Evolutionary conservation across 2,329 filamentous ascomycete genomes (phyloP), one percentile per base, ranked within the genome.

Genomic region (Apiospora marii): DNA sequence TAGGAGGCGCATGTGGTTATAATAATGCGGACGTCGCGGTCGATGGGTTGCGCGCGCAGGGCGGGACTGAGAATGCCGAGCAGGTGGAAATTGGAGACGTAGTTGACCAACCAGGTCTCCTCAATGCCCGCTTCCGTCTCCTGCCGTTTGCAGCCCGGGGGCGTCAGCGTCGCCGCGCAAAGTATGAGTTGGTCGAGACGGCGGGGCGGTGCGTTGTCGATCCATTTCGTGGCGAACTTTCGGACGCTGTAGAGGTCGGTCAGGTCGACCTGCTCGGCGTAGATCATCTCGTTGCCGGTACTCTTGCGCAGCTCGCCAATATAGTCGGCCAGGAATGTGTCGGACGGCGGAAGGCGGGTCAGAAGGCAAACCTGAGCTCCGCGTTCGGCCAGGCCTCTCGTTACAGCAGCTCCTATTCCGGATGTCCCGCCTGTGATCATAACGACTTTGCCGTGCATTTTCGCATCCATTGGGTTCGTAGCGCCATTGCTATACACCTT

Each of bases 371-470:
- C 87, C 85, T 99, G 97, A 67, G 96, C 95, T 76, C 96, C 96
- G 75, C 95, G 91, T 24, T 85, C 81, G 71, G 96, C 96, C 70
- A 99, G 89, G 73, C 92, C 90, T 75, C 90, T 87, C 6, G 93
- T 93, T 61, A 94, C 90, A 72, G 90, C 88, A 73, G 94, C 93
- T 69, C 96, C 96, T 80, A 99, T 93, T 19, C 96, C 96, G 67
- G 95, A 96, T 70, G 96, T 99, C 41, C 96, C 96, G 76, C 96
- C 95, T 24, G 96, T 99, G 70, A 99, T 90, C 87, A 99, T 92
- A 64, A 98, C 88, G 68, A 99, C 94, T 80, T 97, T 97, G 68
- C 94, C 95, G 82, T 98, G 95, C 91, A 99, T 95, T 71, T 93
- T 88, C 73, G 94, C 89, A 80, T 98, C 95, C 37, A 93, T 89